phyloP scores from a whole-genome alignment of 768 basidiomycete species.

The Crucibulum laeve region DNA sequence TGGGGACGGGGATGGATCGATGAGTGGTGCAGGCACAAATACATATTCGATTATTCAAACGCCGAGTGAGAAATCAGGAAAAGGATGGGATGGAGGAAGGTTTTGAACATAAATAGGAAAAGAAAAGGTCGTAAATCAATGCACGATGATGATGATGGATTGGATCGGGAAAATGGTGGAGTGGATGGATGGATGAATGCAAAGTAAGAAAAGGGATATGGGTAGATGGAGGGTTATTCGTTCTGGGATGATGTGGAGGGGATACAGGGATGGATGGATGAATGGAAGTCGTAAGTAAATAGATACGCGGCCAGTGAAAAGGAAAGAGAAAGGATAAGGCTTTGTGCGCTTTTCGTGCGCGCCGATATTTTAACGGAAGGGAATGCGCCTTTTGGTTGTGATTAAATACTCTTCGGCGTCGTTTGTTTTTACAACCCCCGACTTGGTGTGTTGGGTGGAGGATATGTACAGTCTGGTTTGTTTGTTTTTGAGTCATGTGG shows the following conservation, averaged over 20 bases:
- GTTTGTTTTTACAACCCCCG: conserved; percentile 1
- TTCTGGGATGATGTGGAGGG: background rate
- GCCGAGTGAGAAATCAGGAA: background rate
- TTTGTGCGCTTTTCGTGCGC: background rate
- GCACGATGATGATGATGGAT: too few species aligned
- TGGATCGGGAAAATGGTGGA: too few species aligned
- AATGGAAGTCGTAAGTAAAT: background rate
- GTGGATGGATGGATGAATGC: too few species aligned
- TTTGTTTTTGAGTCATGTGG: background rate
- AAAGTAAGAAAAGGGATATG: background rate
- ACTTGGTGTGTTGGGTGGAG: background rate
- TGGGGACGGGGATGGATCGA: background rate
- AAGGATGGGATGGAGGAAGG: background rate
- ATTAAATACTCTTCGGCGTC: background rate
- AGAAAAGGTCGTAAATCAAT: too few species aligned
- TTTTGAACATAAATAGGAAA: background rate
- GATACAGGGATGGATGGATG: background rate
- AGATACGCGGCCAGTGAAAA: background rate
- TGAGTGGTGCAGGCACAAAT: background rate
- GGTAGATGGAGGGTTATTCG: background rate
- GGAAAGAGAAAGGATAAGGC: background rate
- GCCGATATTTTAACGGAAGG: background rate
- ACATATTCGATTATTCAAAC: background rate
- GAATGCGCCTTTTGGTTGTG: background rate
- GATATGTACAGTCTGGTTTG: background rate